These are phyloP conservation scores for Podila epigama DNA, from an alignment of 192 early-diverging fungal genomes.

Conservation along the genomic window DNA sequence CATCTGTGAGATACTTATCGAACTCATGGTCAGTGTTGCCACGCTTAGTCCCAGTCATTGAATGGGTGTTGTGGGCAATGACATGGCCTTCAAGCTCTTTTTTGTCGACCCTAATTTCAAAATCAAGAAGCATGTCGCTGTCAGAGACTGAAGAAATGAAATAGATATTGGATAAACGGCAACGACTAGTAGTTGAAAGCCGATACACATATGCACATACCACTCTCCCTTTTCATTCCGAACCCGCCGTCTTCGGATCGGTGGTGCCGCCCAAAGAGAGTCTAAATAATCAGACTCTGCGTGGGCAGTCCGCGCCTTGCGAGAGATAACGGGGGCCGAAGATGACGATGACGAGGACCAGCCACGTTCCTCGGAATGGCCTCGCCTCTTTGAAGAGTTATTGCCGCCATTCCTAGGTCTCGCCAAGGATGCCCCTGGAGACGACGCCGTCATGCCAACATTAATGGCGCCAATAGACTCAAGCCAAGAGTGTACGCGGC, in stretches of 20 bases:
- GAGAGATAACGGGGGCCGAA: constrained; percentile 10
- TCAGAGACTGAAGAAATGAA: neutral
- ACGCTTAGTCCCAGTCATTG: neutral
- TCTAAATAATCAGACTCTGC: constrained; percentile 14
- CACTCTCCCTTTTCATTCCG: constrained; percentile 69
- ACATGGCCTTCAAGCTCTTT: constrained; percentile 63
- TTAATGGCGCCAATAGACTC: constrained; percentile 85
- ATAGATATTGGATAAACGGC: neutral
- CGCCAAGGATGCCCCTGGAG: constrained; percentile 44
- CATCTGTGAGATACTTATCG: constrained; percentile 10
- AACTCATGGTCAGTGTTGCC: constrained; percentile 7
- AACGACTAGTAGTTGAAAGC: neutral
- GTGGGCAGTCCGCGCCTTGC: neutral
- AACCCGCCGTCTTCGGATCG: constrained; percentile 64
- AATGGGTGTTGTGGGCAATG: constrained; percentile 60
- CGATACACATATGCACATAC: constrained; percentile 27
- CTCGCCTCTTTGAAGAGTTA: constrained; percentile 20
- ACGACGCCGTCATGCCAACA: constrained; percentile 58
- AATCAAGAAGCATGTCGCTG: neutral
- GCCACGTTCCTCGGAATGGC: constrained; percentile 27
- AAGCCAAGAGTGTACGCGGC: constrained; percentile 84
- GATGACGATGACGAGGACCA: constrained; percentile 45
- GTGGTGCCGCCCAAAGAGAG: constrained; percentile 23
- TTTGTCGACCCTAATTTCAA: constrained; percentile 56
- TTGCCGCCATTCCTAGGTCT: constrained; percentile 44